Conservation (phyloP, 805 yeast genomes). For the Sugiyamaella marilandica region DNA sequence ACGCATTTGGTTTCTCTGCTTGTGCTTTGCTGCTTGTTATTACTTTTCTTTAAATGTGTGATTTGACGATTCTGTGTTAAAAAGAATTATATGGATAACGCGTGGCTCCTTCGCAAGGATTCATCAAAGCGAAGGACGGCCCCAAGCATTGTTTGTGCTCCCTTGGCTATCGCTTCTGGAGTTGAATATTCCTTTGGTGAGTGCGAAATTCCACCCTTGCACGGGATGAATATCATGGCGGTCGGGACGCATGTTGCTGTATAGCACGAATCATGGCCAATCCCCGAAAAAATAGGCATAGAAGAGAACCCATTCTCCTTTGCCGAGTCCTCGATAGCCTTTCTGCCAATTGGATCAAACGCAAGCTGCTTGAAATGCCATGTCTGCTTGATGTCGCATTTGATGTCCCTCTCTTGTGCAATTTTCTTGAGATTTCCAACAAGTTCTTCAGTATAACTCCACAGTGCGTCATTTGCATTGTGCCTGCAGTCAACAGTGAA, state of each 20-base stretch:
- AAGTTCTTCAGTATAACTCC: slow-evolving; percentile 37
- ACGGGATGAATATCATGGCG: slow-evolving; percentile 70
- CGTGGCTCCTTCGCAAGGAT: slow-evolving; percentile 6
- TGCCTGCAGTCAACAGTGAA: slow-evolving; percentile 63
- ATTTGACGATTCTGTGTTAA: too few relatives aligned
- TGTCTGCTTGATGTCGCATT: slow-evolving; percentile 39
- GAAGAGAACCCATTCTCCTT: slow-evolving; percentile 14
- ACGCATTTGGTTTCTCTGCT: too few relatives aligned
- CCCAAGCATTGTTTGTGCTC: slow-evolving; percentile 52
- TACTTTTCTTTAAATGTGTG: too few relatives aligned
- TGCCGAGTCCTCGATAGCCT: slow-evolving; percentile 51
- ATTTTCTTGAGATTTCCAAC: slow-evolving; percentile 31
- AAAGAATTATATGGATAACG: neutral
- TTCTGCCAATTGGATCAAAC: slow-evolving; percentile 49
- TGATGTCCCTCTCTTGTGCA: slow-evolving; percentile 27
- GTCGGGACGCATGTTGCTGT: slow-evolving; percentile 57
- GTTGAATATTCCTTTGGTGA: slow-evolving; percentile 62
- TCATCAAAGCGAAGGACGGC: slow-evolving; percentile 42
- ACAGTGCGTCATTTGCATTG: slow-evolving; percentile 41
- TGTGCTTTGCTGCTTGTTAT: too few relatives aligned
- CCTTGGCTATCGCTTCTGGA: slow-evolving; percentile 60
- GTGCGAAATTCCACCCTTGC: slow-evolving; percentile 61
- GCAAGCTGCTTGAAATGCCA: slow-evolving; percentile 53
- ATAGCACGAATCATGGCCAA: slow-evolving; percentile 70
- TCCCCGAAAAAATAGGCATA: slow-evolving; percentile 45